phyloP scores from a whole-genome alignment of 73 alveolate species.

The Paramecium sexaurelia region DNA sequence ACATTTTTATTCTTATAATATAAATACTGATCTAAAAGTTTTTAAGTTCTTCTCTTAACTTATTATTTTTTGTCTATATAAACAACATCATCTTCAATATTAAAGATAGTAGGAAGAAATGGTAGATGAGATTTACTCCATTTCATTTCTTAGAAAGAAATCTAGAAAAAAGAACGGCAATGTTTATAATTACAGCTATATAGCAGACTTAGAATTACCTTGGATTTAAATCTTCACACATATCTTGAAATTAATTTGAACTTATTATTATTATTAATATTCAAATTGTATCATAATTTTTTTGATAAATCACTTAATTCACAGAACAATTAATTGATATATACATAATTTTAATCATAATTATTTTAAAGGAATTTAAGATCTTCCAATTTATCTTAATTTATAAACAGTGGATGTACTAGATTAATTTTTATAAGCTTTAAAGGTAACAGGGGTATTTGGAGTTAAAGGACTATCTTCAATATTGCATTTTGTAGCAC shows the following conservation, averaged over 20 bases:
- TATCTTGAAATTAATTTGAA: background rate
- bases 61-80: background rate
- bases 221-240: background rate
- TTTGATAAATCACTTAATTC: background rate
- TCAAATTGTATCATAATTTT: background rate
- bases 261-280: background rate
- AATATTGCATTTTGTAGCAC: background rate
- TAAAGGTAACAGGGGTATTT: background rate
- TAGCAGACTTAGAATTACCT: background rate
- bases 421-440: background rate
- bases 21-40: background rate
- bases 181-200: conserved; percentile 20
- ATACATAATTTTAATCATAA: background rate
- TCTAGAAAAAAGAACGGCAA: conserved; percentile 23
- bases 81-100: background rate
- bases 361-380: background rate
- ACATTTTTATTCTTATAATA: background rate
- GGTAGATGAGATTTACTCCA: conserved; percentile 22
- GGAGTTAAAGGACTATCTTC: background rate
- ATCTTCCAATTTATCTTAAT: background rate
- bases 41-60: background rate
- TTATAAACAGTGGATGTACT: background rate
- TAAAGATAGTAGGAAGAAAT: background rate
- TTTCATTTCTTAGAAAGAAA: background rate
- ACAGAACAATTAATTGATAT: background rate